Evolutionary conservation across 2,329 filamentous ascomycete genomes (phyloP), one percentile per base, ranked within the genome.

Genomic region (Hypomyces rosellus): DNA sequence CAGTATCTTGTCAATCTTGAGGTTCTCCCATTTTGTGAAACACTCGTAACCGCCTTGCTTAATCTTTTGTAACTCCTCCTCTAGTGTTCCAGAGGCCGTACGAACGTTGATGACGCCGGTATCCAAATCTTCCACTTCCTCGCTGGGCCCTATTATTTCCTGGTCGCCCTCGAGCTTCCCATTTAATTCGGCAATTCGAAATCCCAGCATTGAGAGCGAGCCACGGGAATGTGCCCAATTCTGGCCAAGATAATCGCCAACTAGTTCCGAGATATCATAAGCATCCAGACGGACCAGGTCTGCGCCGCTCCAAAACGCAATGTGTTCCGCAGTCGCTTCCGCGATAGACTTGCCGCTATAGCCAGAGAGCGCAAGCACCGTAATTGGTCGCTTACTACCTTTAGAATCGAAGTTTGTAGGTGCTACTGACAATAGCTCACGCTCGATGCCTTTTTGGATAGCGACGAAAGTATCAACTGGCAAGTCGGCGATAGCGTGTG

Each of bases 261-360:
- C 75, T 22, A 93, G 71, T 45, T 84, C 76, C 3, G 85, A 85
- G 48, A 95, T 69, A 60, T 86, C 84, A 54, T 84, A 78, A 1
- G 88, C 81, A 60, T 84, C 80, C 11, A 95, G 63, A 16, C 80
- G 76, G 33, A 93, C 69, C 3, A 92, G 61, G 56, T 92, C 82
- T 3, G 87, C 84, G 6, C 70, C 71, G 5, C 86, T 69, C 34
- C 81, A 75, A 12, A 71, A 69, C 1, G 86, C 86, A 40, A 86
- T 70, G 46, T 80, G 75, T 52, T 80, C 74, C 2, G 91, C 78
- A n/a, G 88, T 70, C 14, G 67, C 62, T 47, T 68, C 59, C n/a
- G 67, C 60, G 50, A 72, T 65, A 1, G 65, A 63, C 38, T 64
- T 67, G 1, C 70, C 70, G 11, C 66, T 61, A 43, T 70, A 71